Evolutionary conservation across 2,329 filamentous ascomycete genomes (phyloP), one percentile per base, ranked within the genome.

Genomic region (Aspergillus sp.): DNA sequence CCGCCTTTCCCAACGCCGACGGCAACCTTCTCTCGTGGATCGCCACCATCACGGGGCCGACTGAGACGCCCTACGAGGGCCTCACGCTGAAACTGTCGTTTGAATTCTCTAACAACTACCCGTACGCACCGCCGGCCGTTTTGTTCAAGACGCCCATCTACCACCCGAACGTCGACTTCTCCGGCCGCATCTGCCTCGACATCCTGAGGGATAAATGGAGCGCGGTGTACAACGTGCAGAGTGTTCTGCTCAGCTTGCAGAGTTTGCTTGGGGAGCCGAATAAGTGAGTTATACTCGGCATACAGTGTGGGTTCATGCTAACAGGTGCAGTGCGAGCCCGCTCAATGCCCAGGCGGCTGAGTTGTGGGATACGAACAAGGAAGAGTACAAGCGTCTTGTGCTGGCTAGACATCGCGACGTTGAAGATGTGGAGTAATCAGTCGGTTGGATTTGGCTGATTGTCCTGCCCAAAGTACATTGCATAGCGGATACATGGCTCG

Each of bases 131-230:
- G 14, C 91, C 91, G 1, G 86, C 82, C 2, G 91, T 98, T 12
- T 74, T 94, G 38, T 98, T 95, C 78, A 93, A 88, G 69, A 98
- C 93, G 5, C 91, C 91, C 24, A 95, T 98, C 64, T 98, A 96
- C 71, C 91, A 98, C 63, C 91, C 91, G 33, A 98, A 98, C 52
- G 85, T 98, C 49, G 91, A 98, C 66, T 95, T 98, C 67, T 88
- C 83, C 3, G 91, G 91, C 25, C 77, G 91, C 35, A 98, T 98
- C 63, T 98, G 91, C 61, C 72, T 98, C 40, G 93, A 98, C 55
- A 98, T 98, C 47, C 72, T 98, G 44, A 96, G 95, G 72, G 91
- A 96, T 63, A 95, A 95, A 68, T 98, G 91, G 91, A 94, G 86
- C 38, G 86, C 91, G 12, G 88, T 93, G 26, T 93, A 95, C 72